phyloP scores from a whole-genome alignment of 805 yeast species.

The Kuraishia capsulata region DNA sequence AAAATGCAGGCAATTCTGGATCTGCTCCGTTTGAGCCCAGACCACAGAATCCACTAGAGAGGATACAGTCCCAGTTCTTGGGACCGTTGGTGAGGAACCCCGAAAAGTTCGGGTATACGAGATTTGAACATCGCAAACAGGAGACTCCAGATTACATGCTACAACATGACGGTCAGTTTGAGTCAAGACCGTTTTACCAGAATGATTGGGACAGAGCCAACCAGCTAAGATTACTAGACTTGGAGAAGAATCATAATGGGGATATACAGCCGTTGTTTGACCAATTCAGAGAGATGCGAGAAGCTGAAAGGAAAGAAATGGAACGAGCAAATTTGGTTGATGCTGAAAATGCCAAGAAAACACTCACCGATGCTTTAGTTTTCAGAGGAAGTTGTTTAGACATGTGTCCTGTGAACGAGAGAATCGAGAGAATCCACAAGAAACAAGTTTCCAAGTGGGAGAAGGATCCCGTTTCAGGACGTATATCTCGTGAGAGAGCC shows the following conservation, averaged over 20 bases:
- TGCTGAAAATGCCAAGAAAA: slow-evolving; percentile 72
- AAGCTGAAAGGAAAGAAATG: slow-evolving; percentile 68
- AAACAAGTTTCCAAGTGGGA: slow-evolving; percentile 79
- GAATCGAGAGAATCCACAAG: slow-evolving; percentile 80
- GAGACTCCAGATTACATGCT: slow-evolving; percentile 20
- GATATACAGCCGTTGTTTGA: slow-evolving; percentile 72
- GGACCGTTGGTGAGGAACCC: slow-evolving; percentile 21
- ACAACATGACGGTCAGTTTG: slow-evolving; percentile 24
- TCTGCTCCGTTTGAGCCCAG: too few species aligned
- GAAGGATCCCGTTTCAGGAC: slow-evolving; percentile 50
- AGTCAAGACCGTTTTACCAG: slow-evolving; percentile 21
- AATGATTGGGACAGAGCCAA: slow-evolving; percentile 69
- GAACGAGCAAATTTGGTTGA: slow-evolving; percentile 78
- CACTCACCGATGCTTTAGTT: slow-evolving; percentile 77
- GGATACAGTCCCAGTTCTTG: slow-evolving; percentile 16
- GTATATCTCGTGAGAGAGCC: slow-evolving; percentile 52
- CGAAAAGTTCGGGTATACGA: slow-evolving; percentile 17
- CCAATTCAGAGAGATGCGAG: slow-evolving; percentile 64
- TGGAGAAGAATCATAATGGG: slow-evolving; percentile 33
- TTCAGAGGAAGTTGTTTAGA: slow-evolving; percentile 85
- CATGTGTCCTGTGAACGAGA: slow-evolving; percentile 93
- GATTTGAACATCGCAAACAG: slow-evolving; percentile 9
- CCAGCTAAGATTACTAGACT: slow-evolving; percentile 47
- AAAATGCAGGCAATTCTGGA: background rate
- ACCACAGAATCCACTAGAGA: background rate